A percentile compares a stretch with the other conserved stretches of the same genome.
phyloP scores from a whole-genome alignment of 2,329 filamentous ascomycete genomes.

The Ciborinia camelliae region DNA sequence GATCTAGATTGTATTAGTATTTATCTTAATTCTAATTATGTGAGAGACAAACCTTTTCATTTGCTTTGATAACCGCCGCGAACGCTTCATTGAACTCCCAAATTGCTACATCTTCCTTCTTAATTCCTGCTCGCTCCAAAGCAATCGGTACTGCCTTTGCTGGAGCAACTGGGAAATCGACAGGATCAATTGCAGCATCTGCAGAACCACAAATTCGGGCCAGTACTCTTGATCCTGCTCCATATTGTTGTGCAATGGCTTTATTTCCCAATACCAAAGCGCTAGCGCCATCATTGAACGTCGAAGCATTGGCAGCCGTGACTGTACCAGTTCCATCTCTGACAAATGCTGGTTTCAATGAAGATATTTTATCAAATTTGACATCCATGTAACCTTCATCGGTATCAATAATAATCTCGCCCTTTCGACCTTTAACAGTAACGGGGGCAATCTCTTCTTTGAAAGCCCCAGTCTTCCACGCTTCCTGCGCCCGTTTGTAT shows the following conservation, averaged over 20 bases:
- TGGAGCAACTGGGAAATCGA: conserved; percentile 93
- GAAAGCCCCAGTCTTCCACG: conserved; percentile 80
- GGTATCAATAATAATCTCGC: conserved; percentile 70
- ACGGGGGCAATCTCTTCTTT: conserved; percentile 88
- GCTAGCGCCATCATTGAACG: conserved; percentile 90
- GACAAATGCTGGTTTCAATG: conserved; percentile 87
- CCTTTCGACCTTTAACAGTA: conserved; percentile 79
- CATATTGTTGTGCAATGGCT: conserved; percentile 76
- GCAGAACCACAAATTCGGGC: conserved; percentile 81
- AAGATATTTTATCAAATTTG: conserved; percentile 80
- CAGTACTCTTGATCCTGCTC: conserved; percentile 73
- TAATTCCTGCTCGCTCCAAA: conserved; percentile 82
- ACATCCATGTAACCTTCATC: conserved; percentile 90
- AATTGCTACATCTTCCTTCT: conserved; percentile 83
- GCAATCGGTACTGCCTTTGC: conserved; percentile 89
- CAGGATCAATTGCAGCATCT: conserved; percentile 84
- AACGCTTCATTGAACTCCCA: conserved; percentile 99
- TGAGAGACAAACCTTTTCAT: conserved; percentile 64
- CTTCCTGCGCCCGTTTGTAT: conserved; percentile 84
- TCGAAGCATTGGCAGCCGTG: conserved; percentile 91
- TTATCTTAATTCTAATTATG: not conserved
- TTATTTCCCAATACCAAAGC: conserved; percentile 83
- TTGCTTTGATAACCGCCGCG: conserved; percentile 90
- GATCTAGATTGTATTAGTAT: conserved; percentile 28
- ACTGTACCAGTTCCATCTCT: conserved; percentile 83